These are phyloP conservation scores for Entomortierella parvispora DNA, from an alignment of 192 early-diverging fungal species.

Conservation along the genomic window DNA sequence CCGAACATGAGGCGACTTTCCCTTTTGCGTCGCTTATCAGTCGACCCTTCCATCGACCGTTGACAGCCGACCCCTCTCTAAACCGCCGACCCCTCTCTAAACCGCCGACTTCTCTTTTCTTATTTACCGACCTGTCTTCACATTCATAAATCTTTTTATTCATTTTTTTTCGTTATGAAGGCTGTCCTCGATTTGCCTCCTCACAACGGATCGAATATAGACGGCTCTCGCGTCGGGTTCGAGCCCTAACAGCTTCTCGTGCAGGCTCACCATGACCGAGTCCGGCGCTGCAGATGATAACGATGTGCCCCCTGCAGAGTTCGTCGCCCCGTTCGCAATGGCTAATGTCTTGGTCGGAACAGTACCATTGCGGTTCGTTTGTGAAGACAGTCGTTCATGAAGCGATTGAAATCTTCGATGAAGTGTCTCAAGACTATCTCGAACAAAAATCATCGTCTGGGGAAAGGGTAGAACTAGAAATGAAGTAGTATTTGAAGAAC, in stretches of 20 bases:
- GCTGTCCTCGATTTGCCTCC: constrained; percentile 29
- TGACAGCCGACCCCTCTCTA: too few relatives aligned
- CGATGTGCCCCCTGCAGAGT: not conserved
- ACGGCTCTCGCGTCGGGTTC: constrained; percentile 23
- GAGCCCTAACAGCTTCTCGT: constrained; percentile 21
- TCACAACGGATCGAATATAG: constrained; percentile 37
- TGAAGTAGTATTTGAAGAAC: not conserved
- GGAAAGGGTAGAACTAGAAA: constrained; percentile 31
- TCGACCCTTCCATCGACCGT: too few relatives aligned
- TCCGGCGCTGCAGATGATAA: not conserved
- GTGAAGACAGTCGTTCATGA: not conserved
- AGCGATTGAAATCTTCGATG: constrained; percentile 34
- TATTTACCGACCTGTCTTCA: too few relatives aligned
- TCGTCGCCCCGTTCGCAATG: not conserved
- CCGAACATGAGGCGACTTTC: too few relatives aligned
- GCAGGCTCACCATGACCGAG: constrained; percentile 10
- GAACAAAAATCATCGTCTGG: constrained; percentile 45
- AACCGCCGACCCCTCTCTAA: too few relatives aligned
- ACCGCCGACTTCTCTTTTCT: too few relatives aligned
- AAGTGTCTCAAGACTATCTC: constrained; percentile 46
- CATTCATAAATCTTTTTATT: too few relatives aligned
- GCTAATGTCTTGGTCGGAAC: not conserved
- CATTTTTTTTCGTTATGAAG: not conserved
- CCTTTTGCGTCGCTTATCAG: too few relatives aligned
- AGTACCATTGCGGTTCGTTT: not conserved